A percentile compares a stretch with the other conserved stretches of the same genome.
phyloP scores from a whole-genome alignment of 2,329 filamentous ascomycete species.

The Venturia pyrina region DNA sequence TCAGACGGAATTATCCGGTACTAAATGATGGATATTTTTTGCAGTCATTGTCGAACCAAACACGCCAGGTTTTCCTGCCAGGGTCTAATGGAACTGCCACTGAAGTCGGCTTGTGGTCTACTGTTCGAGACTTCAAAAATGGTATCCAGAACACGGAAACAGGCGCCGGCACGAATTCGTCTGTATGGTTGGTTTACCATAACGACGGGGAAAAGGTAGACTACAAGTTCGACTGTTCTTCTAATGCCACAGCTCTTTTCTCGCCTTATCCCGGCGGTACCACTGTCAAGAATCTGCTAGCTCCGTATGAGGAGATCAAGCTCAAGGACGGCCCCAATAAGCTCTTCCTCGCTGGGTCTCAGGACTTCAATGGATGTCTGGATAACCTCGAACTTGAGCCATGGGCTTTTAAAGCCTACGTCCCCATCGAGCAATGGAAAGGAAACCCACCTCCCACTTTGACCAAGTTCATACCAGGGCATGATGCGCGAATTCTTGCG shows the following conservation, averaged over 20 bases:
- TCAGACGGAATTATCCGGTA: conserved; percentile 45
- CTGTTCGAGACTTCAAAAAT: conserved; percentile 41
- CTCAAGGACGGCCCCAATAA: conserved; percentile 21
- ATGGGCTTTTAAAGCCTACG: conserved; percentile 52
- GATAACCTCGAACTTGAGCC: conserved; percentile 40
- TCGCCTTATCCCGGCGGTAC: conserved; percentile 45
- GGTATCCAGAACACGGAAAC: conserved; percentile 43
- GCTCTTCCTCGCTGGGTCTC: conserved; percentile 30
- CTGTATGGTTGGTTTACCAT: conserved; percentile 43
- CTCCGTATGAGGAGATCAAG: conserved; percentile 47
- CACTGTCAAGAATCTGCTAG: conserved; percentile 53
- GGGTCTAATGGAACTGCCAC: conserved; percentile 18
- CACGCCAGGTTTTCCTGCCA: conserved; percentile 21
- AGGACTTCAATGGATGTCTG: conserved; percentile 49
- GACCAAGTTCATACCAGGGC: conserved; percentile 50
- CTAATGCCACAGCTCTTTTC: conserved; percentile 36
- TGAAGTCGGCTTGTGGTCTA: conserved; percentile 44
- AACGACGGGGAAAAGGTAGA: conserved; percentile 39
- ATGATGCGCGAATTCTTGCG: conserved; percentile 49
- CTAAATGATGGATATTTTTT: conserved; percentile 51
- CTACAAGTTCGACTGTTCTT: conserved; percentile 48
- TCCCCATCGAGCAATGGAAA: conserved; percentile 42
- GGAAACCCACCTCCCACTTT: conserved; percentile 44
- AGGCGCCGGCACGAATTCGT: conserved; percentile 26
- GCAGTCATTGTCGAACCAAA: conserved; percentile 47